Conservation (phyloP, 2,329 filamentous ascomycete species). For the Dothistroma pini region DNA sequence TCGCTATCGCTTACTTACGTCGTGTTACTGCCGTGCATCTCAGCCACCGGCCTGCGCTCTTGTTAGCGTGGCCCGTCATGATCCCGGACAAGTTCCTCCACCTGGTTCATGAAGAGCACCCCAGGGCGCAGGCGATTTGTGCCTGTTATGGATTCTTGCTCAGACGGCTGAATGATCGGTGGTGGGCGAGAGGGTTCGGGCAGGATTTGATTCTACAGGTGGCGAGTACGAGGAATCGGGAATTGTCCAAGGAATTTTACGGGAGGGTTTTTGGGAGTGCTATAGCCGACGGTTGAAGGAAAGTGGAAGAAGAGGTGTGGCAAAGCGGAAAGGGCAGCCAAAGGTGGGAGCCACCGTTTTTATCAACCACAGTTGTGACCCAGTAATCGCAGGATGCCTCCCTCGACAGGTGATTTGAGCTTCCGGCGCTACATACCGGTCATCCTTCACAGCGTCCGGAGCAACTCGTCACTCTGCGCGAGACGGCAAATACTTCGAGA, state of each 20-base stretch:
- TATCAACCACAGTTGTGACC: too few relatives aligned
- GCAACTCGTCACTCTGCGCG: too few relatives aligned
- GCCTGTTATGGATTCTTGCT: slow-evolving; percentile 5
- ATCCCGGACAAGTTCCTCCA: slow-evolving; percentile 2
- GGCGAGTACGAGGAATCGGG: neutral
- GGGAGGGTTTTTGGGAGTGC: neutral
- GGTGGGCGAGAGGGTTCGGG: slow-evolving; percentile 10
- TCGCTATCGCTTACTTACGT: neutral
- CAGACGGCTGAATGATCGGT: slow-evolving; percentile 7
- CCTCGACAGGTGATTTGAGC: too few relatives aligned
- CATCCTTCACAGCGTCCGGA: too few relatives aligned
- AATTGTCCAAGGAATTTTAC: neutral
- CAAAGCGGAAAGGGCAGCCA: too few relatives aligned
- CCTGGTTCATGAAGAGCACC: neutral
- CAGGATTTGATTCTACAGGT: slow-evolving; percentile 8
- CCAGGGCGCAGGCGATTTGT: neutral
- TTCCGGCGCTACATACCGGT: too few relatives aligned
- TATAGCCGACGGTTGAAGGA: neutral
- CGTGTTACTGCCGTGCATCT: slow-evolving; percentile 2
- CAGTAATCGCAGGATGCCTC: too few relatives aligned
- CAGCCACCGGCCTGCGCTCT: neutral
- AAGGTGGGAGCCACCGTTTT: too few relatives aligned
- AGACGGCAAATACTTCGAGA: too few relatives aligned
- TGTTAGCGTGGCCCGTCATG: slow-evolving; percentile 1
- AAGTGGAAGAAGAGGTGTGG: too few relatives aligned